Base-by-base conservation (phyloP, 805 yeast genomes). In the Candida argentea region DNA sequence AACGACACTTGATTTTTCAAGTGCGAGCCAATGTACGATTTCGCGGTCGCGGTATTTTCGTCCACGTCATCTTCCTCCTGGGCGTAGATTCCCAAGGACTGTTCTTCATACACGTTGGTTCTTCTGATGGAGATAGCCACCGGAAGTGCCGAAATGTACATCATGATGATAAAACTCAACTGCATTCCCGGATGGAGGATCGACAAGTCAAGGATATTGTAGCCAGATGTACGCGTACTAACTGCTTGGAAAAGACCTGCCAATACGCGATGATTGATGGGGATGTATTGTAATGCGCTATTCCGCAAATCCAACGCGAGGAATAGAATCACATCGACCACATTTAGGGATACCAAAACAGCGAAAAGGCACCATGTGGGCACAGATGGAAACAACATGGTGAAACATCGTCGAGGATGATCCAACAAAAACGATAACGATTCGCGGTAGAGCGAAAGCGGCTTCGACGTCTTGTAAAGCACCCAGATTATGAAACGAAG, bases 51-150 rank as follows among this genome's bases (percentile, higher is more conserved):
- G 11, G 65, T 62, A 5, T 57, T 63, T 4, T 39, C 44, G 2
- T 41, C 47, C 10, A 41, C 40, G 13, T 44, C 52, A 22, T 33
- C 24, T 11, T 42, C 48, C n/a, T 57, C 67, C 23, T 46, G 47
- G n/a, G n/a, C n/a, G 46, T 83, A 87, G n/a, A 86, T 69, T n/a
- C 98, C 98, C 32, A 91, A 58, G 0, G 95, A 82, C 48, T 86
- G 97, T 46, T 91, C 98, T 50, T 91, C 99, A 57, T 91, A 91
- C 31, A 91, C 99, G 50, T 91, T 91, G 12, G 98, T 91, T 52
- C 96, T 72, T 58, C 99, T 75, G 37, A 91, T 86, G 21, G 95
- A 84, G 38, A 91, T 91, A 19, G 99, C 98, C 42, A 91, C 61
- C 1, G 99, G 99, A 48, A 87, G 64, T 24, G 89, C 96, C 10